These are phyloP conservation scores for Fragaria iinumae DNA, from an alignment of 306 rosid species.

Conservation along the genomic window DNA sequence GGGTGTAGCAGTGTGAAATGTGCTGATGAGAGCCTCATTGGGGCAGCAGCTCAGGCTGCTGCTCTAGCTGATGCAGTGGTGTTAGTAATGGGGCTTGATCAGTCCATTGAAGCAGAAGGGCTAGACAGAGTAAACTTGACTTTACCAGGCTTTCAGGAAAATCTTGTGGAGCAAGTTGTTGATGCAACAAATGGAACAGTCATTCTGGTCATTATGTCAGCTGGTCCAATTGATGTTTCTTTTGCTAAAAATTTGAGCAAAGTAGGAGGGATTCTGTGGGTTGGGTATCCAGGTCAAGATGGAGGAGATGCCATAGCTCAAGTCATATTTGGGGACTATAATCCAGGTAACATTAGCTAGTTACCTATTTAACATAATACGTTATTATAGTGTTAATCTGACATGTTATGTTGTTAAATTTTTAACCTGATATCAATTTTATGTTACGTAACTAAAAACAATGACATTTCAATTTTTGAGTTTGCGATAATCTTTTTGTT, in stretches of 20 bases:
- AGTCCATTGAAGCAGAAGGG: constrained; percentile 75
- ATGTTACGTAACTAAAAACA: no score
- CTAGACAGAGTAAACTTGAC: constrained; percentile 63
- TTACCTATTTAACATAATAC: neutral
- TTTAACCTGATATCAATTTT: neutral
- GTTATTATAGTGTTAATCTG: neutral
- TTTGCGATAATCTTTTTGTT: neutral
- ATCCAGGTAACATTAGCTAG: constrained; percentile 37
- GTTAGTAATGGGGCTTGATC: constrained; percentile 62
- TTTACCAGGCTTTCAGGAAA: constrained; percentile 74
- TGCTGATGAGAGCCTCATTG: constrained; percentile 48
- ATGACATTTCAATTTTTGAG: neutral
- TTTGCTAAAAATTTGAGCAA: constrained; percentile 46
- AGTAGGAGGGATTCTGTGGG: constrained; percentile 65
- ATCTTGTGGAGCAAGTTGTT: constrained; percentile 60
- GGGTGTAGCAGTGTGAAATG: constrained; percentile 59
- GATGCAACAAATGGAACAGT: constrained; percentile 52
- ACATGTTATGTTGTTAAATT: neutral
- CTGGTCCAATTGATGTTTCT: constrained; percentile 68
- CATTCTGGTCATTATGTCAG: constrained; percentile 68
- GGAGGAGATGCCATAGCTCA: constrained; percentile 76
- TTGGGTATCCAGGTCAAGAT: constrained; percentile 73
- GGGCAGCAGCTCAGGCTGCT: constrained; percentile 45
- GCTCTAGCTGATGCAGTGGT: constrained; percentile 52
- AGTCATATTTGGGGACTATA: constrained; percentile 69